A percentile compares a stretch with the other conserved stretches of the same genome.
These are phyloP conservation scores for Escallonia herrerae DNA, from an alignment of 129 eudicot species.

Conservation along the genomic window DNA sequence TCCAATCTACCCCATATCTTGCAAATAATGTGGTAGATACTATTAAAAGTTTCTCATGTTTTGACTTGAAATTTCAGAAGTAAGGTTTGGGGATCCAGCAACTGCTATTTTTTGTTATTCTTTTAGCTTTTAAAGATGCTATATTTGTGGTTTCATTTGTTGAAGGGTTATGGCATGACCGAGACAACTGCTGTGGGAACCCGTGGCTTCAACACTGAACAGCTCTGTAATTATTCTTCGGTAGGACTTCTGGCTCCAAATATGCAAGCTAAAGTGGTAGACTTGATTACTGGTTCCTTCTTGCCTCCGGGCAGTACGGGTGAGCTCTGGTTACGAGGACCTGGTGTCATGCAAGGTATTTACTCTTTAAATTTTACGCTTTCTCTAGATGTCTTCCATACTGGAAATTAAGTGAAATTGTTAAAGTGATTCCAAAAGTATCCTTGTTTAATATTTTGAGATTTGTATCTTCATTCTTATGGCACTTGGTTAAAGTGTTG, in stretches of 20 bases:
- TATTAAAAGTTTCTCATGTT: not conserved
- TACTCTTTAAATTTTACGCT: not conserved
- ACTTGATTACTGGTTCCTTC: constrained; percentile 48
- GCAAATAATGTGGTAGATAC: not conserved
- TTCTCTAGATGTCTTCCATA: not conserved
- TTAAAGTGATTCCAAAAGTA: not conserved
- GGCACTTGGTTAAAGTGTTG: too few species aligned
- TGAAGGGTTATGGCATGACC: constrained; percentile 74
- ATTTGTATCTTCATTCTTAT: too few species aligned
- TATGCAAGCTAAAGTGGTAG: constrained; percentile 79
- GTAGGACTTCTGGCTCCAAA: constrained; percentile 81
- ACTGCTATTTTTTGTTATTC: too few species aligned
- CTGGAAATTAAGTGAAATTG: not conserved
- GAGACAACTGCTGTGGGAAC: constrained; percentile 65
- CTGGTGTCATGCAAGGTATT: constrained; percentile 82
- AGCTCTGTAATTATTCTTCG: constrained; percentile 40
- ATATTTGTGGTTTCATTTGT: not conserved
- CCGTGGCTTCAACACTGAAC: constrained; percentile 44
- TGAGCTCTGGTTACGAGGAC: constrained; percentile 80
- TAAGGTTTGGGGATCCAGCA: too few species aligned
- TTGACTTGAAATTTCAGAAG: too few species aligned
- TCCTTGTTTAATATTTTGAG: too few species aligned
- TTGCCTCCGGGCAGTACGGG: constrained; percentile 72
- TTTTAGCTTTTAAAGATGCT: too few species aligned
- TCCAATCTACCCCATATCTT: too few species aligned